Evolutionary conservation across 805 yeast species (phyloP), one percentile per base, ranked within the genome.

Genomic region (Cyberlindnera mycetangii): DNA sequence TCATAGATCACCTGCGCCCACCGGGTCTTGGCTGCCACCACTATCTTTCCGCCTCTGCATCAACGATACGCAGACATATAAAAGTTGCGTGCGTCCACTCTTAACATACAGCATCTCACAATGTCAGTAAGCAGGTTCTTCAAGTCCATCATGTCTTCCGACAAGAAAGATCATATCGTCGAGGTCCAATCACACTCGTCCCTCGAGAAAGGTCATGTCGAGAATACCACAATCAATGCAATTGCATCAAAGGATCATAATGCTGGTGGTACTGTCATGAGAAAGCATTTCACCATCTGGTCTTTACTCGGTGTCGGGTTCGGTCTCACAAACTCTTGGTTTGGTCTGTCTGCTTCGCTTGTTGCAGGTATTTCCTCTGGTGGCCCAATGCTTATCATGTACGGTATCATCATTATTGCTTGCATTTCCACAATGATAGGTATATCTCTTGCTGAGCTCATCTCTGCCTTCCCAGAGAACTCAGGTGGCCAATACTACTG

Each of bases 401-500:
- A 78, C 52, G 84, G 85, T 37, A 71, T 78, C 44, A 60, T 78
- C 4, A 75, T 78, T 45, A 68, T 76, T 30, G 74, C 81, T 1
- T 55, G 55, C 18, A 62, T 78, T 15, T 70, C 81, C 1, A 52
- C 66, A 25, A 68, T 74, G 60, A 64, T 78, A 41, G 83, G 77
- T 15, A 61, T 68, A 15, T 69, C 81, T 0, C 61, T 79, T 28
- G 70, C 79, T n/a, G 83, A 79, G 56, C 62, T 79, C 49, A 66
- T 76, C 9, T 68, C 74, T 37, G 74, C 79, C 12, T 70, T 69
- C 58, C 83, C 83, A 4, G 61, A 57, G 43, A 71, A 73, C 45
- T 78, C 82, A 37, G 81, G 81, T 43, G 83, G 83, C 20, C 81
- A 76, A 51, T 75, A 75, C 56, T 77, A 73, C 48, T 79, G 84